These are phyloP conservation scores for Ceratocystis cubensis DNA, from an alignment of 2,329 filamentous ascomycete genomes.

Conservation along the genomic window DNA sequence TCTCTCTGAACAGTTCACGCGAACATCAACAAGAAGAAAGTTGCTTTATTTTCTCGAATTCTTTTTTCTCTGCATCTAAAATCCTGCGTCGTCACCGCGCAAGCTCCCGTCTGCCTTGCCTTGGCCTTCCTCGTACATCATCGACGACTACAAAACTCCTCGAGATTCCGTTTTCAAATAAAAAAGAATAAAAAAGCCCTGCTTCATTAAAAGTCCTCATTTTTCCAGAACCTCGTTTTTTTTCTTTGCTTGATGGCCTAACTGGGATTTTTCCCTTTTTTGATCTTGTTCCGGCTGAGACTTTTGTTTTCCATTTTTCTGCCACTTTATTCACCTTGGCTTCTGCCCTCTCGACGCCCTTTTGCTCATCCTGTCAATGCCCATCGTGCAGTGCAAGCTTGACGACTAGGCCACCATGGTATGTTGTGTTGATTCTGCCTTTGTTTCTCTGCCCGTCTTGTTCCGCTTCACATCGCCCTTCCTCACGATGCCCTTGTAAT, in stretches of 20 bases:
- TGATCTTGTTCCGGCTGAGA: constrained; percentile 26
- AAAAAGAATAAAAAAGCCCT: neutral
- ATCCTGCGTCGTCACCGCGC: neutral
- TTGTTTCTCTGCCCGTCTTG: neutral
- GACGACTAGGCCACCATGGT: neutral
- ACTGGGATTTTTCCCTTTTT: neutral
- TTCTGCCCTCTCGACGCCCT: neutral
- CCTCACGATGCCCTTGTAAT: neutral
- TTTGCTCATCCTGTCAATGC: constrained; percentile 2
- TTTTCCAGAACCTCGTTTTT: neutral
- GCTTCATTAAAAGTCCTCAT: neutral
- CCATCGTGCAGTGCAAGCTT: constrained; percentile 5
- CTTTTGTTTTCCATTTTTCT: constrained; percentile 28
- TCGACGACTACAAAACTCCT: neutral
- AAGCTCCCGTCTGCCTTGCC: neutral
- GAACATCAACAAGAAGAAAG: too few species aligned
- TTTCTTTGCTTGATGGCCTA: neutral
- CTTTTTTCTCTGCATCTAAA: neutral
- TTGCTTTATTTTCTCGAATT: too few species aligned
- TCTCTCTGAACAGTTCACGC: too few species aligned
- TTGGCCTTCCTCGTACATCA: neutral
- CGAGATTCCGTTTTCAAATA: neutral
- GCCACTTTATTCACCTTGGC: neutral
- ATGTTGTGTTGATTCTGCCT: neutral
- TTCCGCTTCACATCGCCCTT: neutral